Evolutionary conservation across 2,329 filamentous ascomycete species (phyloP).

Genomic region (Dothistroma pini): DNA sequence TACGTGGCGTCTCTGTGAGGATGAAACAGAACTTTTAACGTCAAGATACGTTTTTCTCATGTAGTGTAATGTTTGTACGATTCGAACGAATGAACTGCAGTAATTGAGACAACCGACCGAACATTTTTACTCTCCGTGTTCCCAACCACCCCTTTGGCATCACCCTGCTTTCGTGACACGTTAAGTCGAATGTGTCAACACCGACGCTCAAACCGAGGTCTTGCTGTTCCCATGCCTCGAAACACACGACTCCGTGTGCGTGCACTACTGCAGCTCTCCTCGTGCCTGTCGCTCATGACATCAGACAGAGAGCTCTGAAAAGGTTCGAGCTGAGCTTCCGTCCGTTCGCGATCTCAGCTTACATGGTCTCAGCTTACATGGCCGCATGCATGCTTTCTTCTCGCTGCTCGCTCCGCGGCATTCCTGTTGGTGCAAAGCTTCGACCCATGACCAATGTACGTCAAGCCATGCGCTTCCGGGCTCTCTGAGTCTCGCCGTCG

Average conservation of each 20-base stretch:
- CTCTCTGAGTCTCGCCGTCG: not conserved
- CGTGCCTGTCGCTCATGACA: not conserved
- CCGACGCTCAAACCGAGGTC: too few relatives aligned
- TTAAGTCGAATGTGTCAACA: too few relatives aligned
- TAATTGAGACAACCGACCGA: not conserved
- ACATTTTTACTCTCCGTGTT: too few relatives aligned
- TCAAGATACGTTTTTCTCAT: constrained; percentile 1
- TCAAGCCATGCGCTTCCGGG: not conserved
- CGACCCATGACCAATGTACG: not conserved
- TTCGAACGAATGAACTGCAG: not conserved
- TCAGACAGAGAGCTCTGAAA: not conserved
- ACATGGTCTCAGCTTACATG: not conserved
- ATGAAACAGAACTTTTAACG: constrained; percentile 2
- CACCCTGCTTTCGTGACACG: too few relatives aligned
- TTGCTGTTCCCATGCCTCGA: not conserved
- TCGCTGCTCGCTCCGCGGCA: not conserved
- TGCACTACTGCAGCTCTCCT: not conserved
- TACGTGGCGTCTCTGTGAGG: not conserved
- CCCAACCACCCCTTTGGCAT: too few relatives aligned
- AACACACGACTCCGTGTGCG: not conserved
- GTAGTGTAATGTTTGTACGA: not conserved
- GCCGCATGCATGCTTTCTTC: too few relatives aligned
- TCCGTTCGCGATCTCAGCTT: not conserved
- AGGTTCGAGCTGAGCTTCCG: not conserved
- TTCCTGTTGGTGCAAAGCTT: not conserved